Conservation (phyloP, 1,139 yeast genomes). For the Kodamaea sp. region DNA sequence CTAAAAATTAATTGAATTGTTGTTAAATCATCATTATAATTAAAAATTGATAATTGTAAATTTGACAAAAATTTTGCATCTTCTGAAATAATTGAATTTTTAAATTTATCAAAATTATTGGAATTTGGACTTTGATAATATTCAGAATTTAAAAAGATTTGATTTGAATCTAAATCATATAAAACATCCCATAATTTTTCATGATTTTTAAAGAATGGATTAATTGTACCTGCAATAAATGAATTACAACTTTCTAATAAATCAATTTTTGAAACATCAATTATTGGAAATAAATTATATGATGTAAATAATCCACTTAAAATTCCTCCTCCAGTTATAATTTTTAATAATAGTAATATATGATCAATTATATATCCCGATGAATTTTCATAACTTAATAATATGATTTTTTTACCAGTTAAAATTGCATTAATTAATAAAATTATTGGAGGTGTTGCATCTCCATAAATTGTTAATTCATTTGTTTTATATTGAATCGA, state of each 20-base stretch:
- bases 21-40: constrained; percentile 47
- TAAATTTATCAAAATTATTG: constrained; percentile 16
- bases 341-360: constrained; percentile 49
- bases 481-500: constrained; percentile 21
- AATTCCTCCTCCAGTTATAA: constrained; percentile 59
- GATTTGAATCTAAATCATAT: constrained; percentile 53
- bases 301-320: constrained; percentile 46
- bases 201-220: constrained; percentile 60
- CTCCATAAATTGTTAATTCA: constrained; percentile 51
- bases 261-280: constrained; percentile 60
- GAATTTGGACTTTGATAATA: constrained; percentile 5
- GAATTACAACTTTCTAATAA: constrained; percentile 51
- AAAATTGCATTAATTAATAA: constrained; percentile 54
- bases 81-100: constrained; percentile 42
- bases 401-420: constrained; percentile 53
- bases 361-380: constrained; percentile 55
- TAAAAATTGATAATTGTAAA: constrained; percentile 42
- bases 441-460: constrained; percentile 56
- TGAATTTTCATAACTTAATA: constrained; percentile 53
- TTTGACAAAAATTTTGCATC: constrained; percentile 47
- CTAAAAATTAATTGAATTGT: constrained; percentile 47
- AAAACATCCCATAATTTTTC: constrained; percentile 57
- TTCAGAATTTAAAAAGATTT: constrained; percentile 31
- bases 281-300: constrained; percentile 56
- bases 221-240: constrained; percentile 63